Base-by-base conservation (phyloP, 2,329 filamentous ascomycete genomes). In the Fusarium concolor region DNA sequence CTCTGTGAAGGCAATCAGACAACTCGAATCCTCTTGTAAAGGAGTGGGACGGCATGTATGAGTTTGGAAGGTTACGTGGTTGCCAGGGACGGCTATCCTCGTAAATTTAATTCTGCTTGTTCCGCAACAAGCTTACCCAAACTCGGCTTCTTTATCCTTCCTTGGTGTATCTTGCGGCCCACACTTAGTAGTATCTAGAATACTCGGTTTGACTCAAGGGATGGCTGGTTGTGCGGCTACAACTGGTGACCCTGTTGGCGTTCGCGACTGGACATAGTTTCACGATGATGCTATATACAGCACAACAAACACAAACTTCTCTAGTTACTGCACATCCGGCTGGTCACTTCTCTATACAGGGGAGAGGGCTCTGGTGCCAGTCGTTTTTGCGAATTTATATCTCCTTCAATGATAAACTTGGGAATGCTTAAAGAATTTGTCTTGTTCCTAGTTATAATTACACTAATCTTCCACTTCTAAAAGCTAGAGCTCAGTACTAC, bases 1-100 rank as follows among this genome's bases (percentile, higher is more conserved):
- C 18, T 10, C 20, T 52, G 14, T 54, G 33, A 52, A 35, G 11
- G 6, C 22, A 24, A 12, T 1, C 22, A 24, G 22, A 24, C 22
- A 24, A 24, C 78, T 64, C 71, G 10, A 33, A 43, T 24, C 4
- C 26, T 14, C 15, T 15, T 33, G 10, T 10, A 6, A 18, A 38
- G 28, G 11, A 24, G 5, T 17, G 12, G 26, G n/a, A 45, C 20
- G 11, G 22, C 10, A 12, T 24, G 5, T 7, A 15, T 56, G 29
- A 11, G n/a, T 18, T 22, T 18, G 17, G 22, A 53, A 9, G 15
- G 20, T n/a, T n/a, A 22, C 33, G 15, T n/a, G 33, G 33, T 17
- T 17, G 15, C 15, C 33, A 35, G 15, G 4, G 22, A 11, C 12
- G 12, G 24, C 14, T n/a, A 11, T 22, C 17, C 29, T n/a, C 20